Base-by-base conservation (phyloP, 1,139 yeast genomes). In the Suhomyces bribrorum region DNA sequence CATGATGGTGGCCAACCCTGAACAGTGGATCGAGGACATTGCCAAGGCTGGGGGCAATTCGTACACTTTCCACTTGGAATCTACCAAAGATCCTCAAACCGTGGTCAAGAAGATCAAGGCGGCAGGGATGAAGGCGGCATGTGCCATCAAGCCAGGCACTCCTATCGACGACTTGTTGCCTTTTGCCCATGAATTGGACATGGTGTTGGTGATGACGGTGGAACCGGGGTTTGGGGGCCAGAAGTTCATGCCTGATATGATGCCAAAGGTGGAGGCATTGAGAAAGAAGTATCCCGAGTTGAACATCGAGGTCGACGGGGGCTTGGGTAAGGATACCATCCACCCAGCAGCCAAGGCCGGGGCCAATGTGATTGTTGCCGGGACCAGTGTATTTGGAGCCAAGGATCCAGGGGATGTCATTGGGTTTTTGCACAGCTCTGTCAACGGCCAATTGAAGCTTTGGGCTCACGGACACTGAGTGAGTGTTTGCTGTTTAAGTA, bases 211-310 rank as follows among this genome's bases (percentile, higher is more conserved):
- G 37, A 94, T 92, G 98, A 92, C 98, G 3, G 98, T 92, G 31
- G 98, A 92, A 64, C 98, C 98, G 7, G 98, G 98, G 1, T 92
- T 92, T 58, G 98, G 98, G 25, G 99, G 99, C 34, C 99, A 92
- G 65, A 86, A 85, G 62, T 94, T 92, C 72, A 89, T 87, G 96
- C 72, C 80, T 12, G 86, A 83, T 46, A 90, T 90, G 96, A 90
- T 92, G 97, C 87, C 94, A 45, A 92, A 92, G 67, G 97, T 92
- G 32, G 83, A 79, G 53, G 72, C 71, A 26, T 73, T 92, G 53
- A 80, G 99, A 61, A 61, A 63, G 34, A 78, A 75, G 57, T 86
- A 73, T 64, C 97, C 97, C 13, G 60, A 81, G 25, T 70, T 90
- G 60, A 82, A 92, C 63, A 86, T 92, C 52, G 94, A 92, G 67